phyloP scores from a whole-genome alignment of 805 yeast genomes.

The Saccharomycopsis babjevae region DNA sequence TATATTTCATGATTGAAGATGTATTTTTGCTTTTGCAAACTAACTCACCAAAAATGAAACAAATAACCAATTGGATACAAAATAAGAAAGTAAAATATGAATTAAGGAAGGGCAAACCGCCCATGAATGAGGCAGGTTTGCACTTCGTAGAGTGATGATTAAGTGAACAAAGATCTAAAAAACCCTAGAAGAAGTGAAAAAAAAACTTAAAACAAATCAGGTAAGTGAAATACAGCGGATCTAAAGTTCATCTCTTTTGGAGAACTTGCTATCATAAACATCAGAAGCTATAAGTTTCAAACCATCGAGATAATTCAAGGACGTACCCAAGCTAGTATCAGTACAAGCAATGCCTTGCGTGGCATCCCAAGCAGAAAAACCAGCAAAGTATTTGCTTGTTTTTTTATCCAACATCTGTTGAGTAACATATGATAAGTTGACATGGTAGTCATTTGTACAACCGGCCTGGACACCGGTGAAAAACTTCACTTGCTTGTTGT shows the following conservation, averaged over 20 bases:
- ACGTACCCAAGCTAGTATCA: conserved; percentile 3
- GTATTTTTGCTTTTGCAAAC: too few species aligned
- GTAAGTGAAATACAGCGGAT: neutral
- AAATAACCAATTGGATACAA: too few species aligned
- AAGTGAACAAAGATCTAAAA: too few species aligned
- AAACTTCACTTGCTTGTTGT: conserved; percentile 4
- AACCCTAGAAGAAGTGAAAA: too few species aligned
- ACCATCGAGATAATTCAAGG: conserved; percentile 6
- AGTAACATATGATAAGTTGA: neutral
- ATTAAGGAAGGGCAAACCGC: too few species aligned
- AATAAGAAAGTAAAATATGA: too few species aligned
- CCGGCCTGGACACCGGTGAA: conserved; percentile 10
- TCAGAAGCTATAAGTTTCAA: conserved; percentile 8
- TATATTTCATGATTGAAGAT: too few species aligned
- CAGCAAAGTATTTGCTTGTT: conserved; percentile 3
- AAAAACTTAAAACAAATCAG: neutral
- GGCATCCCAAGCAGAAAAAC: conserved; percentile 14
- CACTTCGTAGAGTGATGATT: too few species aligned
- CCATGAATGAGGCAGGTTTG: too few species aligned
- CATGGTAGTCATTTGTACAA: conserved; percentile 1
- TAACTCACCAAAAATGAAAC: too few species aligned
- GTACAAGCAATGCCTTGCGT: conserved; percentile 3
- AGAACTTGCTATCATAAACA: conserved; percentile 2
- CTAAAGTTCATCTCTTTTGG: conserved; percentile 13
- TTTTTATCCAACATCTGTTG: conserved; percentile 2